Evolutionary conservation across 768 basidiomycete species (phyloP), one percentile per base, ranked within the genome.

Genomic region (Leccinum subgranulosum): DNA sequence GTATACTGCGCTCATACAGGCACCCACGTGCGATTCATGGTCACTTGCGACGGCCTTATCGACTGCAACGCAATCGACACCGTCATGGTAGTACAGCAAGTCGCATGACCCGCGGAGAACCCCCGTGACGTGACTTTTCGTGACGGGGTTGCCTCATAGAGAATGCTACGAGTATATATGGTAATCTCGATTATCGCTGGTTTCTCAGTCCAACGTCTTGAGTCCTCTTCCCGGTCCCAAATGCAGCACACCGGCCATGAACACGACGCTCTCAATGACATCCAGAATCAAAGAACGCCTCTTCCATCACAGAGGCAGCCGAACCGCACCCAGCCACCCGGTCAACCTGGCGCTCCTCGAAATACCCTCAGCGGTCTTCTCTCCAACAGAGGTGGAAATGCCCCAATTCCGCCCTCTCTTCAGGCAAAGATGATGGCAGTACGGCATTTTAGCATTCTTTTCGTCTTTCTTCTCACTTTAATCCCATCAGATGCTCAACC

Each of bases 361-460:
- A 71, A 68, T 55, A 69, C 71, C 36, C 63, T 72, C 51, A 70
- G 70, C 25, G 72, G 76, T 56, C 75, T 85, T 47, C 79, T 85
- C 60, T 69, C 75, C 45, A 77, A 73, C 74, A 71, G 68, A 56
- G 59, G 71, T 57, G 66, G 75, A 43, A 72, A 81, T 19, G 87
- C 87, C 0, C 87, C 89, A 49, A 90, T 98, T 60, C 95, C 95
- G 0, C 92, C 94, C 0, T 81, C 84, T 48, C 81, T 98, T 47
- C 94, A 94, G 69, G 92, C 91, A 60, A 97, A 94, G 78, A 90
- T 98, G 88, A 91, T 90, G 43, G 91, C 88, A 28, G 93, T 95
- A 69, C 64, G 84, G 78, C 45, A 46, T 36, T 14, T 33, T 21
- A 12, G 1, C 27, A 47, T 4, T 10, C 17, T 19, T 3, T 46